phyloP scores from a whole-genome alignment of 371 early-diverging fungal genomes.

The Syncephalastrum monosporum region DNA sequence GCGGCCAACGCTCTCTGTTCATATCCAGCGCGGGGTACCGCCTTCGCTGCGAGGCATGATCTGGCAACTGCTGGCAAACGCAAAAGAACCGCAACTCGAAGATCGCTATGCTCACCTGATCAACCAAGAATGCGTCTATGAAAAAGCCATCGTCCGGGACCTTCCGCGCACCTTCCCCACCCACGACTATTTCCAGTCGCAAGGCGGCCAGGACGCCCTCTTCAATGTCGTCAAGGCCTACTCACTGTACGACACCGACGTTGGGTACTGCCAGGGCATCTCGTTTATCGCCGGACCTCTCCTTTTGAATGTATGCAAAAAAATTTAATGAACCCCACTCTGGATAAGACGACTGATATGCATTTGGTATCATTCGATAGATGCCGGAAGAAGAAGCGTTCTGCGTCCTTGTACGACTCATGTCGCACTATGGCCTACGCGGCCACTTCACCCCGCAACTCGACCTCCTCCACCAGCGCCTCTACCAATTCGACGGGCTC shows the following conservation, averaged over 20 bases:
- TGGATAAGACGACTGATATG: neutral
- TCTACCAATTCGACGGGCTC: conserved; percentile 87
- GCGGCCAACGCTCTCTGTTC: conserved; percentile 61
- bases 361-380: conserved; percentile 30
- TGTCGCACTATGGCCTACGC: conserved; percentile 83
- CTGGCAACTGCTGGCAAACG: conserved; percentile 83
- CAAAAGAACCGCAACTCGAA: conserved; percentile 67
- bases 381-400: conserved; percentile 98
- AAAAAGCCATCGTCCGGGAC: conserved; percentile 89
- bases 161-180: conserved; percentile 84
- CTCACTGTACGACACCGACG: conserved; percentile 84
- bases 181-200: conserved; percentile 76
- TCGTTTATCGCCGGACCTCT: conserved; percentile 88
- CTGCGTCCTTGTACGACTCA: conserved; percentile 83
- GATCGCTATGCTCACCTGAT: conserved; percentile 65
- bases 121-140: conserved; percentile 69
- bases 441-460: conserved; percentile 85
- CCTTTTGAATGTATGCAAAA: conserved; percentile 84
- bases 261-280: conserved; percentile 95
- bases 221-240: conserved; percentile 93
- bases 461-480: conserved; percentile 76
- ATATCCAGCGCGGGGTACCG: conserved; percentile 78
- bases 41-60: conserved; percentile 86
- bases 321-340: neutral
- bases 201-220: conserved; percentile 83